These are phyloP conservation scores for Xylariaceae sp. DNA, from an alignment of 2,329 filamentous ascomycete species.

Conservation along the genomic window DNA sequence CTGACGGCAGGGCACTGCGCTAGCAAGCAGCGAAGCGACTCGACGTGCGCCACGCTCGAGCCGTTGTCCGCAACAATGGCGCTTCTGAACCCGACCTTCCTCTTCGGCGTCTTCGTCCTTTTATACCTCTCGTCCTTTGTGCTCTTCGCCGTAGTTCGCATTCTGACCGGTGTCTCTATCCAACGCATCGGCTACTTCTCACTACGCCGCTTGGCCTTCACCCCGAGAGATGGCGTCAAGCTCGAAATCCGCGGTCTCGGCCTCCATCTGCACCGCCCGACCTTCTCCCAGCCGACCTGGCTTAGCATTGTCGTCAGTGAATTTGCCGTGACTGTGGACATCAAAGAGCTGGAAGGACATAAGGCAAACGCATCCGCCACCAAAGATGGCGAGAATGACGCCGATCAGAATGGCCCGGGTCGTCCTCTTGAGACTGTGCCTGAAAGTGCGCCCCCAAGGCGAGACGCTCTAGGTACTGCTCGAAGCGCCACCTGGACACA, in stretches of 20 bases:
- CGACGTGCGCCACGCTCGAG: constrained; percentile 26
- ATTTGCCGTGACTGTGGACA: constrained; percentile 75
- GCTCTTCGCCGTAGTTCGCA: constrained; percentile 84
- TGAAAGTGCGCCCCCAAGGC: constrained; percentile 27
- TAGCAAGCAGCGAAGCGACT: constrained; percentile 19
- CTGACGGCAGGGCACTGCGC: constrained; percentile 9
- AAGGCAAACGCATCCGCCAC: constrained; percentile 33
- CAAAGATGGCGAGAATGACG: constrained; percentile 26
- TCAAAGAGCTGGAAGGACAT: constrained; percentile 56
- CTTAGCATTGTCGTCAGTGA: constrained; percentile 85
- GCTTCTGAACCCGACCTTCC: constrained; percentile 69
- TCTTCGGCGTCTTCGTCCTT: constrained; percentile 79
- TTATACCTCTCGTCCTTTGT: constrained; percentile 90
- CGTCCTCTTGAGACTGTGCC: constrained; percentile 22
- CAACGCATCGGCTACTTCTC: constrained; percentile 93
- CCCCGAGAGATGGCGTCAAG: constrained; percentile 79
- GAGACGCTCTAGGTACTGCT: constrained; percentile 29
- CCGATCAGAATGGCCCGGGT: constrained; percentile 15
- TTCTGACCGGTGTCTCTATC: constrained; percentile 90
- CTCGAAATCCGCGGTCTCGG: constrained; percentile 87
- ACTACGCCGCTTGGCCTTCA: constrained; percentile 83
- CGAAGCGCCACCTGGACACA: constrained; percentile 75
- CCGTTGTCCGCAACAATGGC: constrained; percentile 50
- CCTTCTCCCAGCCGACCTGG: constrained; percentile 96
- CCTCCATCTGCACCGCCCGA: constrained; percentile 83